These are phyloP conservation scores for Quercus dentata DNA, from an alignment of 306 rosid genomes.

Conservation along the genomic window DNA sequence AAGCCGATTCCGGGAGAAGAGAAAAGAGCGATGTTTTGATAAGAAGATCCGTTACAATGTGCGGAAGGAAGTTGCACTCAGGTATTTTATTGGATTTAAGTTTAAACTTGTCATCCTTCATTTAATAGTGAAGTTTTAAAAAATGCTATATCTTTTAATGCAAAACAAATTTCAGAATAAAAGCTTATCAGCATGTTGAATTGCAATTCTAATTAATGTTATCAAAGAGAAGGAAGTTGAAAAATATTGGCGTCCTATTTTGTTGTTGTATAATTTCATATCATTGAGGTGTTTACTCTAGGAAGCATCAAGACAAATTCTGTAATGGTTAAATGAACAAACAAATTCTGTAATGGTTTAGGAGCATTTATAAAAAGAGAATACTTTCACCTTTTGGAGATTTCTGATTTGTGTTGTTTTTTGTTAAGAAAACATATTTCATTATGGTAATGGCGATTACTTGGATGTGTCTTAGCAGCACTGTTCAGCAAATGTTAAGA, in stretches of 20 bases:
- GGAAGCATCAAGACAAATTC: background rate
- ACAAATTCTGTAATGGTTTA: background rate
- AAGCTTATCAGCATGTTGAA: background rate
- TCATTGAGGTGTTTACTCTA: background rate
- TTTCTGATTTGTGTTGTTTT: background rate
- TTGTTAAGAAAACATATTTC: background rate
- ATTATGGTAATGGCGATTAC: background rate
- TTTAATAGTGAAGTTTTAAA: no score
- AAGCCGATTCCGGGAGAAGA: slow-evolving; percentile 52
- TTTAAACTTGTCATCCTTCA: background rate
- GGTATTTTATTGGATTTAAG: slow-evolving; percentile 19
- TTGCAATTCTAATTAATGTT: background rate
- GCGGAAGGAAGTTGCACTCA: slow-evolving; percentile 57
- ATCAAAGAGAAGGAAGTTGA: background rate
- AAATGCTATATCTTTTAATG: background rate
- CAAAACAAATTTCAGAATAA: background rate
- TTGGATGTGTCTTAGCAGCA: background rate
- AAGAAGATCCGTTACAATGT: slow-evolving; percentile 53
- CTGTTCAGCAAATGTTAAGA: background rate
- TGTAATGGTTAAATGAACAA: background rate
- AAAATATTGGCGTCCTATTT: background rate
- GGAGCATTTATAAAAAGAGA: background rate
- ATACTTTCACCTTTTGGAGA: background rate
- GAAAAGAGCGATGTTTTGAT: slow-evolving; percentile 56
- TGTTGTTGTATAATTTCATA: background rate